Evolutionary conservation across 129 eudicot species (phyloP), one percentile per base, ranked within the genome.

Genomic region (Smallanthus sonchifolius): DNA sequence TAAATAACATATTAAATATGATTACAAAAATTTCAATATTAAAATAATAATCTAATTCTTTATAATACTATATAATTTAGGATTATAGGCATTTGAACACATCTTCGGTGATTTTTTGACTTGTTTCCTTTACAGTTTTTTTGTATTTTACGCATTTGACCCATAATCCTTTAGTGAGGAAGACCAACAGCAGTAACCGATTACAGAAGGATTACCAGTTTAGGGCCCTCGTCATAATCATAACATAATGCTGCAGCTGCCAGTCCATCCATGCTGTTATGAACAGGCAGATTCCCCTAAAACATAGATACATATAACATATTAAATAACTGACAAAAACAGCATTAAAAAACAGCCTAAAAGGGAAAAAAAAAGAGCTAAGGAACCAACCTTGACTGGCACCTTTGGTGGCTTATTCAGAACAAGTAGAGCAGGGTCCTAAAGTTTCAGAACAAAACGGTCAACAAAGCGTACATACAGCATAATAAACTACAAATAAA

Each of bases 261-360:
- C 69, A 92, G 78, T 43, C 96, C 98, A 87, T 92, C 98, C 98
- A 92, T 89, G 85, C 96, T 87, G 80, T 92, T 92, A 77, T 92
- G 98, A 84, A 92, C 87, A 34, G 98, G 82, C 76, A 92, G 64
- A 73, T 72, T 82, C 59, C 98, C 98, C 98, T 89, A 60, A 54
- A 67, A 15, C 49, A 74, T 52, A 56, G 4, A 28, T 20, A 60
- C 42, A n/a, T 4, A n/a, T 17, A 59, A 6, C 10, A 57, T 10
- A 7, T 13, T 45, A 13, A 11, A 10, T 13, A 56, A 19, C 8
- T 45, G 24, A 24, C 34, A 28, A 28, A 36, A 54, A 17, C 44
- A 72, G 44, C 28, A 15, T 16, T 43, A 28, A 62, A 62, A 49
- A 34, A 80, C 7, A 24, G 13, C 15, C 68, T 65, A 48, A 69